These are phyloP conservation scores for Thelonectria rubi DNA, from an alignment of 2,329 filamentous ascomycete species.

Conservation along the genomic window DNA sequence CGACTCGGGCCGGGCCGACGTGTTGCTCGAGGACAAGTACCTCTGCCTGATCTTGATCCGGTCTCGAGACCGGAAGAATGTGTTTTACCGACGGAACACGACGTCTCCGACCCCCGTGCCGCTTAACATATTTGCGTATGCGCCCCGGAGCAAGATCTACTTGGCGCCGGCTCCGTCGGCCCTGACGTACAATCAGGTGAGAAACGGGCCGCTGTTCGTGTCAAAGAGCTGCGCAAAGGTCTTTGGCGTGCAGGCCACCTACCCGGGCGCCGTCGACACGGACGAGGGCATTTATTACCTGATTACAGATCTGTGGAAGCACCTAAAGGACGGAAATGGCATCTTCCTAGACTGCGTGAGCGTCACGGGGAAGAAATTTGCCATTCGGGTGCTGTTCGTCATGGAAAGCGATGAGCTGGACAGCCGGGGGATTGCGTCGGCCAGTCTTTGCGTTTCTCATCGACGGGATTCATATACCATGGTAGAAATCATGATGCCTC, in stretches of 20 bases:
- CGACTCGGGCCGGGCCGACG: not conserved
- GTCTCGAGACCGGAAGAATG: not conserved
- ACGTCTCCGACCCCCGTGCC: not conserved
- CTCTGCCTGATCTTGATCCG: not conserved
- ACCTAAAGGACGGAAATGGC: not conserved
- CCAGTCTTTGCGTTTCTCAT: not conserved
- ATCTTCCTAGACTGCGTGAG: constrained; percentile 3
- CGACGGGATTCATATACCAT: not conserved
- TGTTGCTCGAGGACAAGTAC: constrained; percentile 5
- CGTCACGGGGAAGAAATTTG: not conserved
- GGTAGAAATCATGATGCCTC: constrained; percentile 1
- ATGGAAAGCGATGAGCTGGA: not conserved
- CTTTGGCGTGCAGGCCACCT: not conserved
- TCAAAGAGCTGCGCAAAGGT: not conserved
- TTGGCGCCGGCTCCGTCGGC: not conserved
- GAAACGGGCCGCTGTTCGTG: constrained; percentile 1
- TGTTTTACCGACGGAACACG: not conserved
- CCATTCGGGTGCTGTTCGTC: not conserved
- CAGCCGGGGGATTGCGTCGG: not conserved
- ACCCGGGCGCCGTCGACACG: not conserved
- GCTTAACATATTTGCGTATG: not conserved
- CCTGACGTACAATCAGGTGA: not conserved
- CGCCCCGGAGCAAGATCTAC: not conserved
- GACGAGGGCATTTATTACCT: not conserved
- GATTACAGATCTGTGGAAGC: not conserved